phyloP scores from a whole-genome alignment of 1,139 yeast species.

The Pichia sp. region DNA sequence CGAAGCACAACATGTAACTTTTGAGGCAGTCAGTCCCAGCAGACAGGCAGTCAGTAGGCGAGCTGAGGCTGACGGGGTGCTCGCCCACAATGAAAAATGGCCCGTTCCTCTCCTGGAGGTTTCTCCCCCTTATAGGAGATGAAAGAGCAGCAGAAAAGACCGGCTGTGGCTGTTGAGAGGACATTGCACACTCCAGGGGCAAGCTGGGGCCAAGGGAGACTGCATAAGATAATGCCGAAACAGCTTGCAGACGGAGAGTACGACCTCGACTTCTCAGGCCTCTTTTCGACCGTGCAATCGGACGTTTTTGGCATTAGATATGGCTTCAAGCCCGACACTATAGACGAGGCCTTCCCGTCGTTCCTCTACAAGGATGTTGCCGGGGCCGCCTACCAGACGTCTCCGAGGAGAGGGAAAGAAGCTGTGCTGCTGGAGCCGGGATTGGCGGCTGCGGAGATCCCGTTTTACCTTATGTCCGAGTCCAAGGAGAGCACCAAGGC shows the following conservation, averaged over 20 bases:
- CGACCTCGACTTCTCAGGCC: slow-evolving; percentile 30
- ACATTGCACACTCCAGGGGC: not conserved
- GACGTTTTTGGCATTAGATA: slow-evolving; percentile 31
- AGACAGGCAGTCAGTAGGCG: no score
- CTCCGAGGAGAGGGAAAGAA: not conserved
- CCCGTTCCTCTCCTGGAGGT: no score
- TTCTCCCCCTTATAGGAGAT: no score
- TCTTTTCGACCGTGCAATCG: slow-evolving; percentile 19
- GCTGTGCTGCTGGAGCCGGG: not conserved
- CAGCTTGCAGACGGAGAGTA: slow-evolving; percentile 33
- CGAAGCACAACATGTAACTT: no score
- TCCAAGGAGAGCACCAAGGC: slow-evolving; percentile 22
- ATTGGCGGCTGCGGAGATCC: not conserved
- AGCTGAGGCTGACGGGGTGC: no score
- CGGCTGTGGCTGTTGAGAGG: not conserved
- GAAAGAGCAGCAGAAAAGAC: no score
- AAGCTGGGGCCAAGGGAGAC: not conserved
- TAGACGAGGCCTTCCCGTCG: slow-evolving; percentile 26
- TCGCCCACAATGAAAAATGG: no score
- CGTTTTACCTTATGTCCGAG: slow-evolving; percentile 25
- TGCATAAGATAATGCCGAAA: not conserved
- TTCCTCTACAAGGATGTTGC: slow-evolving; percentile 3
- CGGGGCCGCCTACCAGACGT: not conserved
- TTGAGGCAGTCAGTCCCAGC: no score
- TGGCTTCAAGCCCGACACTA: slow-evolving; percentile 32